These are phyloP conservation scores for Fraxinus latifolia DNA, from an alignment of 305 asterid species.

Conservation along the genomic window DNA sequence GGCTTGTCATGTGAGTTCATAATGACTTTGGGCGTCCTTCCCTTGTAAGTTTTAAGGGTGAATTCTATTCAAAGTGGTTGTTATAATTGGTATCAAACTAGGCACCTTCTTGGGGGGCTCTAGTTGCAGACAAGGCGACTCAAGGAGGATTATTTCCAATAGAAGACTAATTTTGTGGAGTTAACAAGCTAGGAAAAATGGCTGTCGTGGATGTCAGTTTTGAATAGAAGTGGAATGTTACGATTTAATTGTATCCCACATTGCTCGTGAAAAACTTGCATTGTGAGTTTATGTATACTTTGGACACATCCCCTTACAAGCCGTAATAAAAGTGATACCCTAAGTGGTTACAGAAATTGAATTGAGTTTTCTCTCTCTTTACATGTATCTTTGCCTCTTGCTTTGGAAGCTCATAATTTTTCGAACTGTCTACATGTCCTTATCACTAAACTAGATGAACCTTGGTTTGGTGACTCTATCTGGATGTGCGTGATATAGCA, in stretches of 20 bases:
- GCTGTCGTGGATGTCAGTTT: neutral
- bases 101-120: neutral
- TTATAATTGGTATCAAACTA: neutral
- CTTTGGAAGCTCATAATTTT: neutral
- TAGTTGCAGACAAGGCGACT: neutral
- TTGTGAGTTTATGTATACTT: neutral
- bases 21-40: neutral
- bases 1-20: neutral
- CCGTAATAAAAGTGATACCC: neutral
- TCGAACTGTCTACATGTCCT: neutral
- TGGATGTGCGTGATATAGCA: neutral
- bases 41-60: neutral
- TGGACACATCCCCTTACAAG: neutral
- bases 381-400: neutral
- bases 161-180: neutral
- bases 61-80: neutral
- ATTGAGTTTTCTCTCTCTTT: neutral
- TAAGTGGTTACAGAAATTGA: neutral
- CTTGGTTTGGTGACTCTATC: neutral
- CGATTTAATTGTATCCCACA: neutral
- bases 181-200: neutral
- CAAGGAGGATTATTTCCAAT: neutral
- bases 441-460: neutral
- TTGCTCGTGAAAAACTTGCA: neutral
- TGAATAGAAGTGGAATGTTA: neutral